Evolutionary conservation across 2,329 filamentous ascomycete genomes (phyloP).

Genomic region (Fusarium poae): DNA sequence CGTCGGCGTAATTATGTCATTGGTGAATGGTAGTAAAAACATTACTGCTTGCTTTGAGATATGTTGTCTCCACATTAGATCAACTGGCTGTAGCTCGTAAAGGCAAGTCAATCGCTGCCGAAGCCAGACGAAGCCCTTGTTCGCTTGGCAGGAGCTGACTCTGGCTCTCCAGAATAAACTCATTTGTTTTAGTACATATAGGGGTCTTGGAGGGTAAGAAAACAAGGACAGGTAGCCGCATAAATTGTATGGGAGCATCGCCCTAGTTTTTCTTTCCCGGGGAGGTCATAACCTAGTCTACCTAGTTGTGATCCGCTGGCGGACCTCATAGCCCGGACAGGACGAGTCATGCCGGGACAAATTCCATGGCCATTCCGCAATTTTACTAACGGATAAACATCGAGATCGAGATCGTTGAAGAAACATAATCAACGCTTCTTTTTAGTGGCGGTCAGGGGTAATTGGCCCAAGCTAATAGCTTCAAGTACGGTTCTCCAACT

Average conservation of each 20-base stretch:
- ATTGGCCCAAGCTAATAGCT: slow-evolving; percentile 23
- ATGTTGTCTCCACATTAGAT: background rate
- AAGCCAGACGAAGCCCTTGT: background rate
- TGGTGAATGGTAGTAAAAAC: background rate
- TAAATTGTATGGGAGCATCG: background rate
- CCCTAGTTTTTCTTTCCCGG: background rate
- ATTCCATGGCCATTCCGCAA: slow-evolving; percentile 25
- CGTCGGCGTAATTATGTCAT: background rate
- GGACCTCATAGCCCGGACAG: slow-evolving; percentile 2
- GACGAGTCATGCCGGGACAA: slow-evolving; percentile 19
- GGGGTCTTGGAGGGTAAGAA: background rate
- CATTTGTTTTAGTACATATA: slow-evolving; percentile 1
- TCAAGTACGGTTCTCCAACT: slow-evolving; percentile 6
- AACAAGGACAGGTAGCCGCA: background rate
- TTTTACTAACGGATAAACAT: slow-evolving; percentile 9
- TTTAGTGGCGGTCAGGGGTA: slow-evolving; percentile 14
- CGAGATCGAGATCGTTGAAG: slow-evolving; percentile 24
- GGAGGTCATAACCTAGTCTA: background rate
- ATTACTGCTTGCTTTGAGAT: background rate
- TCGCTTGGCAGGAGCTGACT: slow-evolving; percentile 3
- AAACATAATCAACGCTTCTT: slow-evolving; percentile 14
- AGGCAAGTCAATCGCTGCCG: background rate
- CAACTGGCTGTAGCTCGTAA: background rate
- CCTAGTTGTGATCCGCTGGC: slow-evolving; percentile 15
- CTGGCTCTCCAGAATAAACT: background rate